phyloP scores from a whole-genome alignment of 305 asterid species.

The Caryopteris hybrid region DNA sequence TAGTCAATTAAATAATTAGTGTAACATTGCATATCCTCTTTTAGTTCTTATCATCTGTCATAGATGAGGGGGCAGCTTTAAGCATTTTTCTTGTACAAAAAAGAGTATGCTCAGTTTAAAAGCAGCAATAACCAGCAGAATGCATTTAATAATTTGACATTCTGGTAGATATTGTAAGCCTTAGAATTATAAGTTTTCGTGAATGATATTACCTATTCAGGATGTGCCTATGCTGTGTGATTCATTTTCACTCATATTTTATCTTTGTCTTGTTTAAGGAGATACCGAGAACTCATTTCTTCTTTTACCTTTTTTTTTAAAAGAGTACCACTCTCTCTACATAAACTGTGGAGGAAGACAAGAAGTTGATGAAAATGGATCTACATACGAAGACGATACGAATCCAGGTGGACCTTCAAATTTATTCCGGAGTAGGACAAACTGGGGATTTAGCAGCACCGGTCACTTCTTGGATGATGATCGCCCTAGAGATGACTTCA shows the following conservation, averaged over 20 bases:
- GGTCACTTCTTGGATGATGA: slow-evolving; percentile 43
- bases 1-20: background rate
- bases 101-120: no score
- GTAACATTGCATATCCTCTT: no score
- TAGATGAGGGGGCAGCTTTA: no score
- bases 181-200: background rate
- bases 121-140: no score
- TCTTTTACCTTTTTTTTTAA: background rate
- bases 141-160: no score
- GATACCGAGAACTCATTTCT: background rate
- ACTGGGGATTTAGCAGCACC: slow-evolving; percentile 48
- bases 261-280: background rate
- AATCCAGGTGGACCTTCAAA: slow-evolving; percentile 28
- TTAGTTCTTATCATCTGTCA: no score
- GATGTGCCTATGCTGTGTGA: background rate
- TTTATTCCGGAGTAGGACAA: slow-evolving; percentile 13
- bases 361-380: slow-evolving; percentile 19
- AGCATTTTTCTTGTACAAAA: no score
- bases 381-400: slow-evolving; percentile 23
- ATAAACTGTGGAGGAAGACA: slow-evolving; percentile 46
- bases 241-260: background rate
- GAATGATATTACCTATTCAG: background rate
- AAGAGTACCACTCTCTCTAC: slow-evolving; percentile 26
- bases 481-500: slow-evolving; percentile 28
- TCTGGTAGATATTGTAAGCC: background rate